Conservation (phyloP, 768 basidiomycete genomes). For the Cubamyces sp. region DNA sequence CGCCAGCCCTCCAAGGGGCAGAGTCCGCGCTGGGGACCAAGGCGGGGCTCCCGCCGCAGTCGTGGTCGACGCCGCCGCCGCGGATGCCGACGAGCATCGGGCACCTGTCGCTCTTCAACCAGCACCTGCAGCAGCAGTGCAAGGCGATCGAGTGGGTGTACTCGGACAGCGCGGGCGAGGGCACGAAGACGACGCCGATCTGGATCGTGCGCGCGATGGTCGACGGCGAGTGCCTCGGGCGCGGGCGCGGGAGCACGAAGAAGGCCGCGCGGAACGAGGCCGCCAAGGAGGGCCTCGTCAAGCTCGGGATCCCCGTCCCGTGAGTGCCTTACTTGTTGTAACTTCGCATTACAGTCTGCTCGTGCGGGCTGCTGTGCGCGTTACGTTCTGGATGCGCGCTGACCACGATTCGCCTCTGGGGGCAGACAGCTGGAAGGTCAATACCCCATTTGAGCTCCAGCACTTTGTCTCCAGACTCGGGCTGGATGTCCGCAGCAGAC, state of each 20-base stretch:
- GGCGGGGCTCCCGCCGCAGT: constrained; percentile 29
- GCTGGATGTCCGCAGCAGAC: constrained; percentile 33
- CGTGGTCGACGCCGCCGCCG: constrained; percentile 28
- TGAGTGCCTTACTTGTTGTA: constrained; percentile 28
- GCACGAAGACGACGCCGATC: constrained; percentile 70
- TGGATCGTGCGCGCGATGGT: constrained; percentile 73
- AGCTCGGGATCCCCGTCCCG: constrained; percentile 54
- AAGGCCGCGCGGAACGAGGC: constrained; percentile 81
- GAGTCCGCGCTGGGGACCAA: constrained; percentile 9
- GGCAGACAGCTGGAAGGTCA: constrained; percentile 25
- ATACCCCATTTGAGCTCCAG: constrained; percentile 24
- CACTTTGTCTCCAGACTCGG: constrained; percentile 37
- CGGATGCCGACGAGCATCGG: constrained; percentile 47
- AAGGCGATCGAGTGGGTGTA: constrained; percentile 74
- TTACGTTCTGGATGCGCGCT: neutral
- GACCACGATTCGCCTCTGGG: neutral
- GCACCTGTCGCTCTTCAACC: constrained; percentile 82
- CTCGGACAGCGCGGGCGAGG: constrained; percentile 48
- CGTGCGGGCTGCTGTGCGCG: neutral
- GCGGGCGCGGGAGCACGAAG: constrained; percentile 74
- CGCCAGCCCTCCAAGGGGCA: neutral
- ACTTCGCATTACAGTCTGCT: no score
- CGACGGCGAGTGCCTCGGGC: constrained; percentile 60
- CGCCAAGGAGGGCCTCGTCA: constrained; percentile 70
- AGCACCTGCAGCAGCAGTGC: constrained; percentile 63